Base-by-base conservation (phyloP, 495 filamentous ascomycete genomes). In the Podospora comata region DNA sequence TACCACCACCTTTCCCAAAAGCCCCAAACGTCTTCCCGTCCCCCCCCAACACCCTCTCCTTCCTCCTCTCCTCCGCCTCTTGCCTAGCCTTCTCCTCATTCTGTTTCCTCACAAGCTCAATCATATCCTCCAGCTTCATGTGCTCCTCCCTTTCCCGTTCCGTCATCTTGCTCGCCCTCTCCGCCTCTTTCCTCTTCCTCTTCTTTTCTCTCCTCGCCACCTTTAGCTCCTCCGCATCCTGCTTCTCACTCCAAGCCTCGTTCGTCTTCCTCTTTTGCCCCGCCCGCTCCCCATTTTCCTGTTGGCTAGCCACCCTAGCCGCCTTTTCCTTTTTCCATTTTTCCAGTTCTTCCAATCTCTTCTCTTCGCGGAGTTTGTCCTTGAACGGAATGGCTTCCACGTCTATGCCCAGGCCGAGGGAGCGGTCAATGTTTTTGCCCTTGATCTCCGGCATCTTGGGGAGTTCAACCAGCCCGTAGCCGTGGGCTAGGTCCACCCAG, bases 371-470 rank as follows among this genome's bases (percentile, higher is more conserved):
- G 32, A 81, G 80, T 72, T 90, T 91, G 69, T 97, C 94, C 65
- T 88, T 88, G 78, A 96, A 98, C 1, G 88, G 82, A 71, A 89
- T 82, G 11, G 73, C 73, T 19, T 81, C 76, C 69, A 82, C 87
- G 79, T 97, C 96, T 73, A 98, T 89, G 9, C 91, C 94, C 71
- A 97, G 78, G 72, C 96, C 94, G 53, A 97, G 79, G 65, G 96
- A 78, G 23, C 85, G 81, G 71, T 92, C 89, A 74, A 89, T 92
- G 6, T 76, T 85, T 69, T 87, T 89, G 7, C 77, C 85, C 69
- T 87, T 89, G 65, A 94, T 77, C 75, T 99, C 95, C 0, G 96
- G 95, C 95, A 99, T 99, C 76, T 91, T 94, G 55, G 95, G 95
- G 62, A 98, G 83, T 67, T 87, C 89, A 54, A 98, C 81, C 9